Base-by-base conservation (phyloP, 2,329 filamentous ascomycete genomes). In the Ampelomyces quisqualis region DNA sequence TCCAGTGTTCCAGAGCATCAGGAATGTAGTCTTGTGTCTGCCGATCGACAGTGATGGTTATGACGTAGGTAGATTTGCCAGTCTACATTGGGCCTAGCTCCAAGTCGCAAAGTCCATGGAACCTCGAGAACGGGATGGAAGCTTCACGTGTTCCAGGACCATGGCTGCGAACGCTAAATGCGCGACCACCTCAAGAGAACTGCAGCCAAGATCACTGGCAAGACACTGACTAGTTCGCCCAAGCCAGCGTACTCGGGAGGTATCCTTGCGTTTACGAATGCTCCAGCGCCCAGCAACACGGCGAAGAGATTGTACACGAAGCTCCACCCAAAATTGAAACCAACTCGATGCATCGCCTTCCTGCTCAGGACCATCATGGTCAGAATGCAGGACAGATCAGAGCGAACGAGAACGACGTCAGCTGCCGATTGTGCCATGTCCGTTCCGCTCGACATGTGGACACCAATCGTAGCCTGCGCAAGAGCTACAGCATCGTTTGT, bases 401-500 rank as follows among this genome's bases (percentile, higher is more conserved):
- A 75, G 0, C 78, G 73, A 58, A 87, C 71, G 9, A 91, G 74
- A 0, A 89, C 80, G 0, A 85, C 79, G 53, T 90, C 84, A 0
- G 86, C 84, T 0, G 84, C 83, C 0, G 73, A 76, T 40, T 78
- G 70, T 0, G 87, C 83, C 2, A 90, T 73, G 41, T 88, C 85
- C 8, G 57, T 62, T 7, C 58, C 74, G 34, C 69, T 74, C 41
- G 77, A 78, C 62, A 91, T 80, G 53, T 87, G 83, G 0, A 90
- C 72, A 13, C 88, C 87, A 27, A 91, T 77, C 1, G 76, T 79
- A 1, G 87, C 84, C 57, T 83, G 79, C 0, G 85, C 80, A 1
- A 91, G 74, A 0, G 86, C 86, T 2, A 80, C 74, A 0, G 87
- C 85, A 54, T 91, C 87, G 60, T 91, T 91, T n/a, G 85, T 90